Conservation (phyloP, 2,329 filamentous ascomycete species). For the Sporothrix variecibatus region DNA sequence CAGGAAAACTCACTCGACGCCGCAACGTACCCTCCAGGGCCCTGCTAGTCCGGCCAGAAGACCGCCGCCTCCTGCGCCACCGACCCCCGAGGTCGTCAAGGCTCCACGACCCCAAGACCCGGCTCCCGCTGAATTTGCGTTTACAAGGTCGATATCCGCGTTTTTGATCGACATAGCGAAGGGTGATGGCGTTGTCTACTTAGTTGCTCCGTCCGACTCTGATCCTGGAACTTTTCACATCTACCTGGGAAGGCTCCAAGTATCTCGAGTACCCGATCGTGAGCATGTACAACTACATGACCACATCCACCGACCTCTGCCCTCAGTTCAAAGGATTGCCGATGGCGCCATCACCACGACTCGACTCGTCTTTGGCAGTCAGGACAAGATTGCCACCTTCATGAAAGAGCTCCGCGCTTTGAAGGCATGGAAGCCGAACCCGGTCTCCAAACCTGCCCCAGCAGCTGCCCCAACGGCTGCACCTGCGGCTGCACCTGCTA, state of each 20-base stretch:
- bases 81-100: background rate
- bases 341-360: slow-evolving; percentile 29
- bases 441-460: no score
- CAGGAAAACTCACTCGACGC: background rate
- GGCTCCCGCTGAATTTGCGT: background rate
- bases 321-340: slow-evolving; percentile 29
- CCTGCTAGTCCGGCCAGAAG: background rate
- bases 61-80: background rate
- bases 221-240: slow-evolving; percentile 25
- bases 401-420: slow-evolving; percentile 26
- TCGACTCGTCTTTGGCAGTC: slow-evolving; percentile 23
- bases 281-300: slow-evolving; percentile 31
- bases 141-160: slow-evolving; percentile 25
- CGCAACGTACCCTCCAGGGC: background rate
- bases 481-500: background rate
- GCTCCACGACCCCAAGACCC: background rate
- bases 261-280: slow-evolving; percentile 30
- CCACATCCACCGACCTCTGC: slow-evolving; percentile 24
- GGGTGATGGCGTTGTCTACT: slow-evolving; percentile 25
- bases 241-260: slow-evolving; percentile 25
- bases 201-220: slow-evolving; percentile 3
- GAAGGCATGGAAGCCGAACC: background rate
- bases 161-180: slow-evolving; percentile 27
- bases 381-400: slow-evolving; percentile 26
- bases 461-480: background rate